Conservation (phyloP, 257 asterid species). For the Nicotiana otophora region DNA sequence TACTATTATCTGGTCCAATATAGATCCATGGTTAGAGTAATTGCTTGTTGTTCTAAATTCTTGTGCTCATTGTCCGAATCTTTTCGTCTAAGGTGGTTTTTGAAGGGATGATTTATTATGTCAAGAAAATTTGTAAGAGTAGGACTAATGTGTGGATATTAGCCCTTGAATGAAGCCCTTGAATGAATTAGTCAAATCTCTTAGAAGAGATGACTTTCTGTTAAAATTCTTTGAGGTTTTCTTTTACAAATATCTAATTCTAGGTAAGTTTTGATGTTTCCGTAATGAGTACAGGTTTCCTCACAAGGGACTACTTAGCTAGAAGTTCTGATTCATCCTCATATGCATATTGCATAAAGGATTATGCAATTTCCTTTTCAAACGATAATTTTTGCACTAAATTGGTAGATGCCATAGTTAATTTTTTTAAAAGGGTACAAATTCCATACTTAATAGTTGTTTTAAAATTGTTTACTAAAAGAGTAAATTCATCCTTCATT, state of each 20-base stretch:
- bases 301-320: neutral
- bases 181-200: neutral
- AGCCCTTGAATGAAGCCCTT: neutral
- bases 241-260: neutral
- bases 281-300: neutral
- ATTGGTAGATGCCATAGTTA: neutral
- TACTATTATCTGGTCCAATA: neutral
- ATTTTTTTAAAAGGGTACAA: neutral
- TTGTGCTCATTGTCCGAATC: neutral
- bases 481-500: neutral
- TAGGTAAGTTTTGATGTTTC: neutral
- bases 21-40: neutral
- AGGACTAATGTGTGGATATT: neutral
- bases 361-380: neutral
- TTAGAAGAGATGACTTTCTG: neutral
- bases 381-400: neutral
- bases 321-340: neutral
- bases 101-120: neutral
- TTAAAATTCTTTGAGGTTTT: neutral
- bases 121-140: neutral
- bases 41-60: neutral
- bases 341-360: neutral
- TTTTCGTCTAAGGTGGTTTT: neutral
- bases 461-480: neutral
- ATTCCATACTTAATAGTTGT: neutral